Evolutionary conservation across 106 monocot genomes (phyloP).

Genomic region (Cymbidium sinense): DNA sequence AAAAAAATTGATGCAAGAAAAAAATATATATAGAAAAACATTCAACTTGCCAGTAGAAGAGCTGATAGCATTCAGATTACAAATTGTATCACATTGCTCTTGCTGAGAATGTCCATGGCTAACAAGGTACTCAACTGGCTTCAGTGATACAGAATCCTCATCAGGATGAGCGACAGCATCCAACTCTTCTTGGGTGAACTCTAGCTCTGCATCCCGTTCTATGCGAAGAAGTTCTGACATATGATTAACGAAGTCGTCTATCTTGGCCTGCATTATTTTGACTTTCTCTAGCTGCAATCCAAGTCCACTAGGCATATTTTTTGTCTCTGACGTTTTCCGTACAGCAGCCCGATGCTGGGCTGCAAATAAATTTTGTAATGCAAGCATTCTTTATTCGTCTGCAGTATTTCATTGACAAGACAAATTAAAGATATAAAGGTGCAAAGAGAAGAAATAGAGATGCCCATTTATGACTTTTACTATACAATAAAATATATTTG

Average conservation of each 20-base stretch:
- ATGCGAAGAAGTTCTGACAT: conserved; percentile 94
- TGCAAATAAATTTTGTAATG: conserved; percentile 22
- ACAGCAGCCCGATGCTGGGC: conserved; percentile 76
- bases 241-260: conserved; percentile 65
- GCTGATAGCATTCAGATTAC: conserved; percentile 85
- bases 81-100: conserved; percentile 98
- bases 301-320: conserved; percentile 41
- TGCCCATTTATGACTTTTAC: not conserved
- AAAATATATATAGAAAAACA: not conserved
- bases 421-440: not conserved
- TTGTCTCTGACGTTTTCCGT: conserved; percentile 40
- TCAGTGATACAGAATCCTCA: conserved; percentile 35
- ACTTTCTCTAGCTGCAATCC: conserved; percentile 65
- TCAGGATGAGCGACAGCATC: conserved; percentile 71
- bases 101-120: conserved; percentile 90
- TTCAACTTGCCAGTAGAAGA: conserved; percentile 66
- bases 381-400: not conserved
- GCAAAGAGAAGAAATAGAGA: not conserved
- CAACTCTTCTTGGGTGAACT: conserved; percentile 89
- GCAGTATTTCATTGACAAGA: not conserved
- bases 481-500: not conserved
- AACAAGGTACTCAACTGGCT: conserved; percentile 86
- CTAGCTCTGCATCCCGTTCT: conserved; percentile 93
- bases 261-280: conserved; percentile 53
- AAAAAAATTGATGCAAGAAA: not conserved